phyloP scores from a whole-genome alignment of 2,329 filamentous ascomycete genomes.

The Ophiocordyceps camponoti-floridani region DNA sequence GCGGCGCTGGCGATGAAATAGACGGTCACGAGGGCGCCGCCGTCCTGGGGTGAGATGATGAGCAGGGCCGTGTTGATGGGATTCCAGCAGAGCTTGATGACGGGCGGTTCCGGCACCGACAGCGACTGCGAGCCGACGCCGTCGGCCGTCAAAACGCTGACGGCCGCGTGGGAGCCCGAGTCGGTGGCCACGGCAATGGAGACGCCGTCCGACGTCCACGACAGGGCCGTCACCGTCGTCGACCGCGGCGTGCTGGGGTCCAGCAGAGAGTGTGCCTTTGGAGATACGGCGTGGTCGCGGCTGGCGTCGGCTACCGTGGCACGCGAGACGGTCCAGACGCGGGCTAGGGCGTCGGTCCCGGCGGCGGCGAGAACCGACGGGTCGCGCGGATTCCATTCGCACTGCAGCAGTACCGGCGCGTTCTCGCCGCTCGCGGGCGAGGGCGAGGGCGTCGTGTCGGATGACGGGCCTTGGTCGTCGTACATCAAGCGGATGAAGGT shows the following conservation, averaged over 20 bases:
- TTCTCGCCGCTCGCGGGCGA: slow-evolving; percentile 25
- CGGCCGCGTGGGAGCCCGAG: slow-evolving; percentile 27
- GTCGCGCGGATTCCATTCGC: slow-evolving; percentile 50
- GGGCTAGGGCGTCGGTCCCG: slow-evolving; percentile 53
- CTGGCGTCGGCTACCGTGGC: slow-evolving; percentile 23
- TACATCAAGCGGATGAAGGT: slow-evolving; percentile 39
- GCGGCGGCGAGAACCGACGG: slow-evolving; percentile 48
- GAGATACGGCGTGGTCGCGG: slow-evolving; percentile 21
- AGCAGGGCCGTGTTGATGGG: slow-evolving; percentile 35
- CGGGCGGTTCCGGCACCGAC: slow-evolving; percentile 39
- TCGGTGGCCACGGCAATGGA: slow-evolving; percentile 41
- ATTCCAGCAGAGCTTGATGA: slow-evolving; percentile 45
- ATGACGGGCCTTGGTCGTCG: slow-evolving; percentile 16
- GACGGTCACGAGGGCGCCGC: slow-evolving; percentile 35
- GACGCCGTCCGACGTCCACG: slow-evolving; percentile 40
- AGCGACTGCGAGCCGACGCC: slow-evolving; percentile 33
- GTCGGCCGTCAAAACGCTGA: slow-evolving; percentile 38
- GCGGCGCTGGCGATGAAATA: slow-evolving; percentile 26
- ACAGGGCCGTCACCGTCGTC: slow-evolving; percentile 38
- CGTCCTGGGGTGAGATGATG: slow-evolving; percentile 36
- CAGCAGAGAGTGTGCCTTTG: slow-evolving; percentile 22
- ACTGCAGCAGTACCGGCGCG: slow-evolving; percentile 45
- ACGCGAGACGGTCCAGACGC: slow-evolving; percentile 46
- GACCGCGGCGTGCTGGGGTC: slow-evolving; percentile 33
- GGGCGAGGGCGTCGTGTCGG: slow-evolving; percentile 16